Percentiles rank a stretch among this genome's conserved stretches.
phyloP scores from a whole-genome alignment of 176 grass and related monocot genomes.

The Cenchrus purpureus region DNA sequence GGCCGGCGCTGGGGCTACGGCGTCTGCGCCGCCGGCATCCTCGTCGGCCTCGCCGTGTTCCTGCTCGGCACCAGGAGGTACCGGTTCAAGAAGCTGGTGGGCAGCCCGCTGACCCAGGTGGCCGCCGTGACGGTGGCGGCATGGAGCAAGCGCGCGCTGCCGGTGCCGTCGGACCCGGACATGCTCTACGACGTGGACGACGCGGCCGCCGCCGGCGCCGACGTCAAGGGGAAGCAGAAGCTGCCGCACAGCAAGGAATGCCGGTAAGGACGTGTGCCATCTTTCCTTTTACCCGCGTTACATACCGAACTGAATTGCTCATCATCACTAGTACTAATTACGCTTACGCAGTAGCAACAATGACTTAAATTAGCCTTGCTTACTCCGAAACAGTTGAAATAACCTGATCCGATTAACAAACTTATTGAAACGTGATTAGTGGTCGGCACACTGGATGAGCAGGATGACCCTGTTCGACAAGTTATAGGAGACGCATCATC shows the following conservation, averaged over 20 bases:
- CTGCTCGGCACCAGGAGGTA: slow-evolving; percentile 61
- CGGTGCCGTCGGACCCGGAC: slow-evolving; percentile 65
- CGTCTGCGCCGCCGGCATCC: slow-evolving; percentile 62
- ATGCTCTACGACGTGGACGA: slow-evolving; percentile 60
- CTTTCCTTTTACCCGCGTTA: too few species aligned
- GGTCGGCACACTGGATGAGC: background rate
- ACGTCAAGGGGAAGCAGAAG: slow-evolving; percentile 71
- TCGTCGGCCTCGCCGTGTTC: slow-evolving; percentile 61
- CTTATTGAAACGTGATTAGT: background rate
- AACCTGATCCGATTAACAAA: background rate
- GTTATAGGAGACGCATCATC: background rate
- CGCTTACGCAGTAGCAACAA: background rate
- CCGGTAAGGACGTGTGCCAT: slow-evolving; percentile 39
- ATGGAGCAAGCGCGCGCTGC: slow-evolving; percentile 62
- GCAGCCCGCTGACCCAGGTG: slow-evolving; percentile 85
- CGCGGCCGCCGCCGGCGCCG: slow-evolving; percentile 40
- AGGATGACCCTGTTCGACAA: background rate
- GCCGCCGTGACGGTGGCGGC: slow-evolving; percentile 62
- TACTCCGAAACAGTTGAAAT: background rate
- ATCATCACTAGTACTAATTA: too few species aligned
- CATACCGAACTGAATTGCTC: too few species aligned
- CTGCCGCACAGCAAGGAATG: slow-evolving; percentile 79
- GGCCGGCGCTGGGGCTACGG: slow-evolving; percentile 75
- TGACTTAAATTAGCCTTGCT: background rate
- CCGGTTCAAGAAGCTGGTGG: slow-evolving; percentile 87